Evolutionary conservation across 2,329 filamentous ascomycete genomes (phyloP), one percentile per base, ranked within the genome.

Genomic region (Trichoderma sp.): DNA sequence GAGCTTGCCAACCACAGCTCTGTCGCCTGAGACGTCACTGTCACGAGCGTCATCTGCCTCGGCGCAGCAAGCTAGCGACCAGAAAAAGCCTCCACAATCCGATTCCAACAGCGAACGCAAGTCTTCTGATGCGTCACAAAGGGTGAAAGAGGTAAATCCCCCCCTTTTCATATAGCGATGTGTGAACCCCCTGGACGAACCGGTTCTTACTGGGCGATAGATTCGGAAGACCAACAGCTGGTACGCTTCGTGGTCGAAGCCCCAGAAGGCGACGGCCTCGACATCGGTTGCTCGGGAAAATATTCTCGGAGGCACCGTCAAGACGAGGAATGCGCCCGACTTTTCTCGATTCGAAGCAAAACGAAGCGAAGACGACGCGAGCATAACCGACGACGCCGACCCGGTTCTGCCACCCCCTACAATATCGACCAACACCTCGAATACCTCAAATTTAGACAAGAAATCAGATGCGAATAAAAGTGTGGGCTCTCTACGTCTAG

Each of bases 191-290:
- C 67, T 61, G 67, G 57, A 28, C 32, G 57, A 39, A 21, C 51
- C 26, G 39, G 24, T 28, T 47, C 67, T 70, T 28, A 70, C 43
- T 15, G 39, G 32, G 67, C 62, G 26, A 39, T 75, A 89, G 86
- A 79, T 85, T 47, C 84, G 83, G 72, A 88, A 88, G 77, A 80
- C 84, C 9, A 83, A 83, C 62, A 90, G 88, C 78, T 91, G 89
- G 89, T 91, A 91, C 78, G 87, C 88, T 68, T 88, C 89, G 21
- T 90, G 87, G 87, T 86, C 88, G 21, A 83, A 86, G 73, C 78
- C 80, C 39, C 82, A 85, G 34, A 91, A 91, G 76, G 87, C 89
- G 7, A 81, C 83, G 18, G 84, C 89, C 32, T 91, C 88, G 9
- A 90, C 86, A 6, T 87, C 89, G 66, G 82, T 91, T 58, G 88